Base-by-base conservation (phyloP, 2,329 filamentous ascomycete genomes). In the Nemania diffusa region DNA sequence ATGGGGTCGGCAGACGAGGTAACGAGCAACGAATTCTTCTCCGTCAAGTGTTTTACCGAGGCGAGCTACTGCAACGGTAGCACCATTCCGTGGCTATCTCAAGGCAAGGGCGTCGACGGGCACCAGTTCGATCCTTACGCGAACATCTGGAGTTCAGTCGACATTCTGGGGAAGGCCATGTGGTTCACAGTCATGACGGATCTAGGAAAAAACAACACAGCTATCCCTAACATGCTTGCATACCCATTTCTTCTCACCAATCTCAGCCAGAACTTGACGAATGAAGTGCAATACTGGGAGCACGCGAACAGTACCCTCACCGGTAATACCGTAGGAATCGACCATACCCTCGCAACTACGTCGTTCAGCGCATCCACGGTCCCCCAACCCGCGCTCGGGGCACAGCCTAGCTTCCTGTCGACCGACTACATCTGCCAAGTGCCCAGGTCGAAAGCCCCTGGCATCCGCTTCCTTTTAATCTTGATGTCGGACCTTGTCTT, bases 161-260 rank as follows among this genome's bases (percentile, higher is more conserved):
- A 68, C 24, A 24, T 55, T 8, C 51, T 71, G 2, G 67, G 64
- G 22, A 71, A 69, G 52, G 64, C 69, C 22, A 69, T 68, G 61
- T 71, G 58, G 61, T 69, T 69, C 52, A 63, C 64, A 8, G 56
- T 59, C 27, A 60, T 71, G 67, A 68, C 69, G 9, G 69, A 69
- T 13, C 64, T 71, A 11, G 69, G 69, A 5, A 60, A 59, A 13
- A 69, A 69, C 51, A 15, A 64, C 27, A 55, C 27, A 2, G 37
- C 24, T 5, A 32, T 68, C 27, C 69, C 69, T 9, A 71, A 71
- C 24, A 68, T 71, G 67, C 64, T 71, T 24, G 63, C 68, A 3
- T 26, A 72, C 15, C 62, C 67, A 1, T 55, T 65, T 1, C 64
- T 73, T 3, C 62, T 74, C 1, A 65, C 32, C 17, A 69, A 62